Conservation (phyloP, 805 yeast species). For the Wickerhamomyces sydowiorum region DNA sequence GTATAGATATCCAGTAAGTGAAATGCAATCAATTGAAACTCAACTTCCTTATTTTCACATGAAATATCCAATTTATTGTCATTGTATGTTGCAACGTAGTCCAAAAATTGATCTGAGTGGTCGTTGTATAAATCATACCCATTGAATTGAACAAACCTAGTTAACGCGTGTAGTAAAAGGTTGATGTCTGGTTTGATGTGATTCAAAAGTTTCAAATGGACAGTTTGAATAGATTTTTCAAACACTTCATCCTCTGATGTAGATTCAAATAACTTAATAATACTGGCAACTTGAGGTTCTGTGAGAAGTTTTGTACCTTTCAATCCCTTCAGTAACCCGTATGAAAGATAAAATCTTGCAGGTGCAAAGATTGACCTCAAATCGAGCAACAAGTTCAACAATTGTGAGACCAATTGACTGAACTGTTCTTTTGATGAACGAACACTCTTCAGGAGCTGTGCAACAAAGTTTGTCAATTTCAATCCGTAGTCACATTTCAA, state of each 20-base stretch:
- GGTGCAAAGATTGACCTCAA: constrained; percentile 59
- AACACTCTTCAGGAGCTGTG: constrained; percentile 27
- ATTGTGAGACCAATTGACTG: constrained; percentile 19
- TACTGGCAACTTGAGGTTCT: constrained; percentile 19
- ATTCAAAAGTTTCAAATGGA: constrained; percentile 41
- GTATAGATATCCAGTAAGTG: constrained; percentile 17
- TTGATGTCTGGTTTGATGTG: constrained; percentile 27
- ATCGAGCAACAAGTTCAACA: constrained; percentile 42
- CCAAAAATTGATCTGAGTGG: constrained; percentile 34
- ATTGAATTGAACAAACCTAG: constrained; percentile 18
- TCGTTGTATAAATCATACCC: constrained; percentile 28
- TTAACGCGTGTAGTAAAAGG: constrained; percentile 13
- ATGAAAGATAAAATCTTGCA: constrained; percentile 53
- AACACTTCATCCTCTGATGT: constrained; percentile 48
- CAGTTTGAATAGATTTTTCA: constrained; percentile 43
- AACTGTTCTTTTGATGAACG: constrained; percentile 24
- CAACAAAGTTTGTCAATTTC: constrained; percentile 39
- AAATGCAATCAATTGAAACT: constrained; percentile 21
- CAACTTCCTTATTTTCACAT: constrained; percentile 6
- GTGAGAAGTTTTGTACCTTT: constrained; percentile 19
- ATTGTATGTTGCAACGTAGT: constrained; percentile 24
- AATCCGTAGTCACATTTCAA: constrained; percentile 55
- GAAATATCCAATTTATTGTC: constrained; percentile 1
- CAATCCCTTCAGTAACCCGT: constrained; percentile 55
- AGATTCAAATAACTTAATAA: constrained; percentile 31